Conservation (phyloP, 495 filamentous ascomycete genomes). For the Amphirosellinia nigrospora region DNA sequence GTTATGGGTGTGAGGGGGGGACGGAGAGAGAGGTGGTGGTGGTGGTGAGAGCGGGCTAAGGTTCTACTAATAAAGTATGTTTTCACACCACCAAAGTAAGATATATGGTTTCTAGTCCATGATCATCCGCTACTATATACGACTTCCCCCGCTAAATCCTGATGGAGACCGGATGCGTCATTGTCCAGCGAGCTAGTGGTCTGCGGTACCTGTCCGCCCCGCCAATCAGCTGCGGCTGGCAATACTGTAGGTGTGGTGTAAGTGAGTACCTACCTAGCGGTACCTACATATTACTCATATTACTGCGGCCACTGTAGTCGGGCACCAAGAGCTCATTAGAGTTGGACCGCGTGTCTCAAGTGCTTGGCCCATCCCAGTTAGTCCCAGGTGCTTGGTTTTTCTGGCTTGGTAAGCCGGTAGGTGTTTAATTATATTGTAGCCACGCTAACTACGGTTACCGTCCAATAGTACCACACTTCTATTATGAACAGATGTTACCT, state of each 20-base stretch:
- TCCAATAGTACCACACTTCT: neutral
- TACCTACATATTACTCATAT: too few relatives aligned
- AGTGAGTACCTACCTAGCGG: too few relatives aligned
- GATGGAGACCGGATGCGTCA: slow-evolving; percentile 39
- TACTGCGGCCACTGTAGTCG: too few relatives aligned
- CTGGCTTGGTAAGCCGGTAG: slow-evolving; percentile 11
- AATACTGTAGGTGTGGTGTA: too few relatives aligned
- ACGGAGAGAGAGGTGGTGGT: neutral
- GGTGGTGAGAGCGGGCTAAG: neutral
- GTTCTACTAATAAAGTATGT: slow-evolving; percentile 11
- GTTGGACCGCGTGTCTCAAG: slow-evolving; percentile 22
- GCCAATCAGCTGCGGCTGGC: slow-evolving; percentile 27
- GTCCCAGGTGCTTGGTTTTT: neutral
- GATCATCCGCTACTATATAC: neutral
- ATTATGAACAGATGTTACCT: neutral
- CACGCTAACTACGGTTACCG: neutral
- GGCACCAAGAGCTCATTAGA: slow-evolving; percentile 16
- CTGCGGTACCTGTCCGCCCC: slow-evolving; percentile 22
- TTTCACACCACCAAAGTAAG: slow-evolving; percentile 5
- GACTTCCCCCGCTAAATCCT: neutral
- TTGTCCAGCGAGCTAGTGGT: slow-evolving; percentile 34
- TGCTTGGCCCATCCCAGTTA: slow-evolving; percentile 13
- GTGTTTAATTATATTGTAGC: neutral
- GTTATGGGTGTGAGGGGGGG: slow-evolving; percentile 2
- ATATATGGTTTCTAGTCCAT: neutral